Base-by-base conservation (phyloP, 345 rosid species). In the Dovyalis caffra region DNA sequence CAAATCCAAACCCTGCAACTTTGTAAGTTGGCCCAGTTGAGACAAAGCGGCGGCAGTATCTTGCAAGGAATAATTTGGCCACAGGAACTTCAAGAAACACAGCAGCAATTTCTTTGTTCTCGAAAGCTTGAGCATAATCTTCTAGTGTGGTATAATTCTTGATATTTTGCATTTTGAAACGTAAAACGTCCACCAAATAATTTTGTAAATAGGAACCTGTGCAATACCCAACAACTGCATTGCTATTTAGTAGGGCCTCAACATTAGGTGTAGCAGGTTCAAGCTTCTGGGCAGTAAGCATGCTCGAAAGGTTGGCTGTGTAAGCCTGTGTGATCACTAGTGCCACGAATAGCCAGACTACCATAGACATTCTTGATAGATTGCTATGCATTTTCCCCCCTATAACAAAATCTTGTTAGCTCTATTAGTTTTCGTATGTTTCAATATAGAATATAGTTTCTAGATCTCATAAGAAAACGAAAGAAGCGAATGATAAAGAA, bases 271-370 rank as follows among this genome's bases (percentile, higher is more conserved):
- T 15, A 4, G 63, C 35, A 1, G 76, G 69, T 71, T 75, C 47
- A 1, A 75, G 51, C 32, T 32, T 21, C 40, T 31, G 53, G 29
- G 61, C 66, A 0, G 83, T 80, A 6, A 75, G 73, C 20, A 75
- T 75, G 67, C 79, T 75, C 15, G 83, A 20, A 2, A 76, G 73
- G 61, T 58, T 74, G 1, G 82, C 75, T 1, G 79, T 75, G 65
- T 74, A 79, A 1, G 79, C 71, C 35, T 71, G 76, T 28, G 69
- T 66, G 43, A 75, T 75, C 6, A 71, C 65, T 20, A 79, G 72
- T 5, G 78, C 79, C 43, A 75, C 75, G 66, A 73, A 74, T 21
- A 79, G 57, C 82, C 75, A 79, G 29, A 74, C 82, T 63, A 56
- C 53, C 82, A 69, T 74, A 28, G 78, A 25, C 72, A 79, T 65